These are phyloP conservation scores for Apiospora phragmitis DNA, from an alignment of 2,329 filamentous ascomycete species.

Conservation along the genomic window DNA sequence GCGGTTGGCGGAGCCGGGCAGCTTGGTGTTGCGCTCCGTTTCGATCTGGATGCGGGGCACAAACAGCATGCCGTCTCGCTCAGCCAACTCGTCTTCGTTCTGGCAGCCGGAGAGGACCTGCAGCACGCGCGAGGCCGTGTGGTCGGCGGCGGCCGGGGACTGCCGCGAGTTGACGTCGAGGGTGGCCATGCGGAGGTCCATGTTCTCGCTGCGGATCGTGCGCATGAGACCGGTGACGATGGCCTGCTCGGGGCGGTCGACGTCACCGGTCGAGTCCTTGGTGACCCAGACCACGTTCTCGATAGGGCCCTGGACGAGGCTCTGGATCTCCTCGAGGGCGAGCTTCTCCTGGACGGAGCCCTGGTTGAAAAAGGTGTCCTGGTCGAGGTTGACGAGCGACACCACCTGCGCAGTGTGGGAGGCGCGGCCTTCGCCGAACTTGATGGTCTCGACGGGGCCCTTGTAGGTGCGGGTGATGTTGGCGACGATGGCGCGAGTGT, in stretches of 20 bases:
- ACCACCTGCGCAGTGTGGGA: no score
- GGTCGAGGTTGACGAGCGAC: no score
- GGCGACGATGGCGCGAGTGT: no score
- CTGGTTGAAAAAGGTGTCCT: no score
- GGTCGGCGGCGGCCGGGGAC: not conserved
- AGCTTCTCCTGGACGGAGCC: no score
- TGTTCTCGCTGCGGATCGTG: constrained; percentile 25
- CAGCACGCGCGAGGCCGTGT: constrained; percentile 16
- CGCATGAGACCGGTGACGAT: constrained; percentile 19
- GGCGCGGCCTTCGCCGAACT: no score
- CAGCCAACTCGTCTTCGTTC: constrained; percentile 18
- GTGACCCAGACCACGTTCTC: not conserved
- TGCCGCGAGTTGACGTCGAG: constrained; percentile 27
- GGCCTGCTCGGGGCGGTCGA: not conserved
- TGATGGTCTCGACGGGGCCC: no score
- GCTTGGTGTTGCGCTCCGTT: constrained; percentile 13
- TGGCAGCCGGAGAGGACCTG: constrained; percentile 11
- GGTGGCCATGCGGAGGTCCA: constrained; percentile 19
- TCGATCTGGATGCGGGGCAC: constrained; percentile 15
- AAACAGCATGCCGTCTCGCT: constrained; percentile 17
- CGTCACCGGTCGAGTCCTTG: not conserved
- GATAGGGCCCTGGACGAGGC: no score
- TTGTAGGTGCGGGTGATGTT: no score
- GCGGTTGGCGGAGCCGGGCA: constrained; percentile 14
- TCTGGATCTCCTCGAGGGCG: no score